Conservation (phyloP, 1,284 basidiomycete genomes). For the Malassezia furfur region DNA sequence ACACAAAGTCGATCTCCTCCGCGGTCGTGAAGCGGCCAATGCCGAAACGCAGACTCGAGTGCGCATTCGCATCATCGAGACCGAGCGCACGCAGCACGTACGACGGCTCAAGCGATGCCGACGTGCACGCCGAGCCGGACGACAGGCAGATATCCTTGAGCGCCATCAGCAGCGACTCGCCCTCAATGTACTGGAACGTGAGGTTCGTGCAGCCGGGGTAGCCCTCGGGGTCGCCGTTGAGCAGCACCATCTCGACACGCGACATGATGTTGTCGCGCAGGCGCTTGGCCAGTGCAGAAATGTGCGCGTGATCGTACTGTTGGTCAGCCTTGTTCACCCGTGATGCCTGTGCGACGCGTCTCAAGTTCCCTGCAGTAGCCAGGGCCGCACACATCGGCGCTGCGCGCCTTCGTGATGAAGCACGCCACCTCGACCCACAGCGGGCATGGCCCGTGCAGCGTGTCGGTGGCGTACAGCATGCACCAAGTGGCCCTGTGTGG, state of each 20-base stretch:
- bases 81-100: constrained; percentile 94
- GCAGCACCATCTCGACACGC: constrained; percentile 76
- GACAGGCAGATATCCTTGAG: constrained; percentile 94
- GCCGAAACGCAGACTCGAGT: constrained; percentile 93
- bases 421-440: not conserved
- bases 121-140: constrained; percentile 95
- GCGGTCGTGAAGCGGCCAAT: constrained; percentile 97
- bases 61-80: constrained; percentile 92
- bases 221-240: constrained; percentile 76
- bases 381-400: constrained; percentile 50
- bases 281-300: constrained; percentile 68
- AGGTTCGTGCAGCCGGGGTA: constrained; percentile 70
- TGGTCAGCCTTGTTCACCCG: constrained; percentile 5
- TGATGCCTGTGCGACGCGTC: constrained; percentile 1
- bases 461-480: constrained; percentile 8
- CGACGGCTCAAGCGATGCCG: constrained; percentile 92
- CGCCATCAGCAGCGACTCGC: constrained; percentile 94
- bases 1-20: constrained; percentile 89
- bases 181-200: constrained; percentile 93
- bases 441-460: not conserved
- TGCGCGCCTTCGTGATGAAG: not conserved
- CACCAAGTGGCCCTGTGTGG: constrained; percentile 1
- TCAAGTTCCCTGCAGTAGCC: constrained; percentile 83
- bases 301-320: constrained; percentile 68
- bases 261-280: constrained; percentile 72